Conservation (phyloP, 2,329 filamentous ascomycete species). For the Pseudogymnoascus destructans region DNA sequence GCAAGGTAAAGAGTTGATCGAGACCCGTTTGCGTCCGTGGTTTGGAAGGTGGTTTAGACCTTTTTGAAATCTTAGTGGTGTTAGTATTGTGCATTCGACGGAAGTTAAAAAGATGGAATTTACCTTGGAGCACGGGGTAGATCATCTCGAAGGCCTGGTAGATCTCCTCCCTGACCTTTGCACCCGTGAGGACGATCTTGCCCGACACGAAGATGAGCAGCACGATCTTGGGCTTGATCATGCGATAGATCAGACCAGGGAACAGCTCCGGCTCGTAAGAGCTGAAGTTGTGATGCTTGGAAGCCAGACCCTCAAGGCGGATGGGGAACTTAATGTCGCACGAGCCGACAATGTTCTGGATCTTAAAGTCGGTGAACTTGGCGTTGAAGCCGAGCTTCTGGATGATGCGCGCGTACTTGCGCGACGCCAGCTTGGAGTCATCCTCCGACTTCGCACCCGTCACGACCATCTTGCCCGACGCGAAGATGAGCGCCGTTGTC, state of each 20-base stretch:
- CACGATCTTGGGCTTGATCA: slow-evolving; percentile 99
- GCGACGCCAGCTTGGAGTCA: slow-evolving; percentile 88
- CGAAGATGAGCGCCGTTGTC: slow-evolving; percentile 95
- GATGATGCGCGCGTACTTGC: slow-evolving; percentile 98
- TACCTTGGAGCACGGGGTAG: slow-evolving; percentile 86
- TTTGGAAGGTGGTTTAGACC: slow-evolving; percentile 21
- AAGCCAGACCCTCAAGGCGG: slow-evolving; percentile 86
- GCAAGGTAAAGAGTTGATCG: slow-evolving; percentile 2
- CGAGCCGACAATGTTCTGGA: slow-evolving; percentile 97
- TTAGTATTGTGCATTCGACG: slow-evolving; percentile 13
- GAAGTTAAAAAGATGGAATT: slow-evolving; percentile 22
- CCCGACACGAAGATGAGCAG: slow-evolving; percentile 95
- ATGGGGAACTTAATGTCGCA: slow-evolving; percentile 99
- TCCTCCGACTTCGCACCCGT: slow-evolving; percentile 97
- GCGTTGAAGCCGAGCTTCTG: slow-evolving; percentile 99
- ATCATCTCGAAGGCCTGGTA: slow-evolving; percentile 96
- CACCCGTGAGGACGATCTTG: slow-evolving; percentile 95
- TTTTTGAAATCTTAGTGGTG: slow-evolving; percentile 26
- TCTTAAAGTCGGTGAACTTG: slow-evolving; percentile 99
- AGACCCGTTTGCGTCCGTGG: not conserved
- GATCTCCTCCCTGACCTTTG: slow-evolving; percentile 96
- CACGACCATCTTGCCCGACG: slow-evolving; percentile 98
- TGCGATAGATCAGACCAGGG: slow-evolving; percentile 98
- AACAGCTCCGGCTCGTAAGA: slow-evolving; percentile 98
- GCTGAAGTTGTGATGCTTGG: slow-evolving; percentile 97